Conservation (phyloP, 2,329 filamentous ascomycete genomes). For the Colletotrichum sp. region DNA sequence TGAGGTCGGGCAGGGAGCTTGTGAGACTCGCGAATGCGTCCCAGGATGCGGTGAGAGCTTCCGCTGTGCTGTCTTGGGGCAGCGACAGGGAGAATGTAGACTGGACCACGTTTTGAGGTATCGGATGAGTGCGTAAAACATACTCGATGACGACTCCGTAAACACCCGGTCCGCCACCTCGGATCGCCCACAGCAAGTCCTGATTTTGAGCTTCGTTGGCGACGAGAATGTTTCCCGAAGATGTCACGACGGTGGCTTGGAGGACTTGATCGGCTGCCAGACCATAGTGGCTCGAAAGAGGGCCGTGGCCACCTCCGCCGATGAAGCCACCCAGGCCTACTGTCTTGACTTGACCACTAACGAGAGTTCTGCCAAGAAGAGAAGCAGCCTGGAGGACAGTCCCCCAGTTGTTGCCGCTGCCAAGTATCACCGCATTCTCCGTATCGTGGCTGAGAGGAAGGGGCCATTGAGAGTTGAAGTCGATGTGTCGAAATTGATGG, state of each 20-base stretch:
- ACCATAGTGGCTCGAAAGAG: slow-evolving; percentile 26
- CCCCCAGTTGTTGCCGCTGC: slow-evolving; percentile 23
- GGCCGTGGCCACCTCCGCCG: slow-evolving; percentile 33
- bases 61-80: background rate
- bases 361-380: slow-evolving; percentile 37
- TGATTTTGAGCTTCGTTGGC: slow-evolving; percentile 17
- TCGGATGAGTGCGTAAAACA: slow-evolving; percentile 11
- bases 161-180: slow-evolving; percentile 19
- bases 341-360: slow-evolving; percentile 58
- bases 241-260: slow-evolving; percentile 29
- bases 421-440: background rate
- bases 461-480: background rate
- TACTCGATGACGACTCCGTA: slow-evolving; percentile 22
- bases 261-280: slow-evolving; percentile 29
- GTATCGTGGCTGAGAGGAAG: background rate
- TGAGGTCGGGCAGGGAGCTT: background rate
- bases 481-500: background rate
- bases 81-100: background rate
- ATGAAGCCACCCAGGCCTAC: slow-evolving; percentile 52
- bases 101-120: slow-evolving; percentile 9
- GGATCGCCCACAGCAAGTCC: slow-evolving; percentile 20
- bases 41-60: background rate
- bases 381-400: slow-evolving; percentile 48
- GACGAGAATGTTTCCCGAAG: slow-evolving; percentile 21
- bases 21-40: background rate